These are phyloP conservation scores for Capsicum chinense DNA, from an alignment of 257 asterid species.

Conservation along the genomic window DNA sequence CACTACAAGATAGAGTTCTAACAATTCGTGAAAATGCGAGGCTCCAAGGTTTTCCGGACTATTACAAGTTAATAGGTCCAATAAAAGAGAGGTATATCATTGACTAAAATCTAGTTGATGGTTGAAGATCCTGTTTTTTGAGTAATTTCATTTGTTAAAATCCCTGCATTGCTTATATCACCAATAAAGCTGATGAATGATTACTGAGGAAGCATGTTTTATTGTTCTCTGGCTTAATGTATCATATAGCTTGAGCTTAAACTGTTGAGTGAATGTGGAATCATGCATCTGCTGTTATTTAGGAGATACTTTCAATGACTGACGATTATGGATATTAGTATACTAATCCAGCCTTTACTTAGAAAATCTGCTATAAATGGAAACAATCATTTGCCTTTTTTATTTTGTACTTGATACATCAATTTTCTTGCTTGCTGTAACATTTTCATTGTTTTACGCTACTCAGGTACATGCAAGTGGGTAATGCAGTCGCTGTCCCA, in stretches of 20 bases:
- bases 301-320: neutral
- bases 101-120: neutral
- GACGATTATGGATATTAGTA: neutral
- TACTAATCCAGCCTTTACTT: neutral
- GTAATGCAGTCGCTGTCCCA: constrained; percentile 51
- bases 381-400: neutral
- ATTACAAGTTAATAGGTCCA: constrained; percentile 46
- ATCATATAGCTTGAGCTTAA: neutral
- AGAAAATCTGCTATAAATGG: neutral
- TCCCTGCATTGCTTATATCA: neutral
- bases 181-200: neutral
- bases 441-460: neutral
- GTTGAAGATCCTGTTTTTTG: neutral
- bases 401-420: neutral
- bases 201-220: neutral
- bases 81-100: constrained; percentile 42
- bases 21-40: constrained; percentile 52
- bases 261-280: neutral
- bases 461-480: constrained; percentile 48
- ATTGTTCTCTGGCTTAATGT: neutral
- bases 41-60: constrained; percentile 55
- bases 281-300: constrained; percentile 6
- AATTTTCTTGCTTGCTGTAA: neutral
- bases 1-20: constrained; percentile 48
- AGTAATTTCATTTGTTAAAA: neutral